These are phyloP conservation scores for Quercus ilex DNA, from an alignment of 306 rosid species.

Conservation along the genomic window DNA sequence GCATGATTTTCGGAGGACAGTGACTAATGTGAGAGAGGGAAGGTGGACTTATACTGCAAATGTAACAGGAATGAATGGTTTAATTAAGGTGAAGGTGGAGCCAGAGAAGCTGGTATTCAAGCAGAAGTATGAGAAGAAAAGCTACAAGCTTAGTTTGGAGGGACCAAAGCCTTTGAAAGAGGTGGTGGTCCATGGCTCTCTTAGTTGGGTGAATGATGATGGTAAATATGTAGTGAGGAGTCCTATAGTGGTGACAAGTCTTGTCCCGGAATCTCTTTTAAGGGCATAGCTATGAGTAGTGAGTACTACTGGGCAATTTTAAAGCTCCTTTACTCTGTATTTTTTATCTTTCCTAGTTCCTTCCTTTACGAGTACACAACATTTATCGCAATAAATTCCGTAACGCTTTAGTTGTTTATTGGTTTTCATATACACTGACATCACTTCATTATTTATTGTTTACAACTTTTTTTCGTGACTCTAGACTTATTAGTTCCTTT, in stretches of 20 bases:
- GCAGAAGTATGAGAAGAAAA: constrained; percentile 32
- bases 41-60: constrained; percentile 35
- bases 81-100: constrained; percentile 26
- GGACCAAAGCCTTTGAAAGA: constrained; percentile 21
- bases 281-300: background rate
- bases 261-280: constrained; percentile 10
- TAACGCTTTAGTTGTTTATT: no score
- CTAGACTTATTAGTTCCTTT: no score
- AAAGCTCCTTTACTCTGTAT: no score
- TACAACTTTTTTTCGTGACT: no score
- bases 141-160: constrained; percentile 41
- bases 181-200: constrained; percentile 38
- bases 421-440: no score
- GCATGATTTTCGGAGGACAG: constrained; percentile 43
- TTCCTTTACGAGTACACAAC: no score
- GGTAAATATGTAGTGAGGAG: constrained; percentile 44
- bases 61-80: constrained; percentile 32
- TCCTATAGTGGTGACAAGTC: constrained; percentile 50
- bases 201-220: constrained; percentile 44
- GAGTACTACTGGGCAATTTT: background rate
- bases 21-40: constrained; percentile 52
- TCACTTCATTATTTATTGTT: no score
- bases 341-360: background rate
- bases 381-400: no score
- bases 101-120: constrained; percentile 44